Conservation (phyloP, 139 green algal genomes). For the Tetradesmus obliquus region DNA sequence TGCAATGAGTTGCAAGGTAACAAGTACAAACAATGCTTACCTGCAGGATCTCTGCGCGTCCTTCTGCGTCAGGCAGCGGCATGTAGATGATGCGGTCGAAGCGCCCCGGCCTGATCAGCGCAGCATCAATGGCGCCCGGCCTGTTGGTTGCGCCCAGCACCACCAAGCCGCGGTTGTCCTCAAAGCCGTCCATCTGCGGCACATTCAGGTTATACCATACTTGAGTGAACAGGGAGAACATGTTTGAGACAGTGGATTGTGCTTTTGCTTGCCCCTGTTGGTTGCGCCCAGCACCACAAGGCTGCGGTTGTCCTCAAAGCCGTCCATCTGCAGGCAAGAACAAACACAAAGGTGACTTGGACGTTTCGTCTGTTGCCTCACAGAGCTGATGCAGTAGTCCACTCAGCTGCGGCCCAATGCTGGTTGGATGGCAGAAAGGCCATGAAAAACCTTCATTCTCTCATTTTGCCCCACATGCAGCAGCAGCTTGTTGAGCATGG, state of each 20-base stretch:
- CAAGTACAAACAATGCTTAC: slow-evolving; percentile 23
- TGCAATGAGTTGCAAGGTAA: no score
- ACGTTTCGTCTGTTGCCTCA: no score
- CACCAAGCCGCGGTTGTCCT: slow-evolving; percentile 95
- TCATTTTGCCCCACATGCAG: slow-evolving; percentile 60
- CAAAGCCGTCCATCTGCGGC: slow-evolving; percentile 96
- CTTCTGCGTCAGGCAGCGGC: slow-evolving; percentile 86
- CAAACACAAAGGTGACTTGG: not conserved
- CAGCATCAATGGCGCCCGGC: slow-evolving; percentile 90
- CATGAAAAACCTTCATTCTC: no score
- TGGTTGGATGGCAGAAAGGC: no score
- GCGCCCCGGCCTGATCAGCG: slow-evolving; percentile 88
- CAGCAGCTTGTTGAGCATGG: slow-evolving; percentile 98
- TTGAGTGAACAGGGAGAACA: no score
- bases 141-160: slow-evolving; percentile 98
- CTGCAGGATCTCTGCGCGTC: slow-evolving; percentile 88
- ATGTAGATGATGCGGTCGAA: slow-evolving; percentile 98
- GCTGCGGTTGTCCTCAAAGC: slow-evolving; percentile 96
- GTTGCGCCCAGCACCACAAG: slow-evolving; percentile 98
- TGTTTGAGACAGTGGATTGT: no score
- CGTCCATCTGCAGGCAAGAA: not conserved
- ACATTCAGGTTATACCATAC: not conserved
- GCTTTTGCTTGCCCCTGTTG: slow-evolving; percentile 73
- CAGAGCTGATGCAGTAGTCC: no score
- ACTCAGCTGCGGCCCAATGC: no score